phyloP scores from a whole-genome alignment of 2,329 filamentous ascomycete species.

The Chaetomiaceae sp. region DNA sequence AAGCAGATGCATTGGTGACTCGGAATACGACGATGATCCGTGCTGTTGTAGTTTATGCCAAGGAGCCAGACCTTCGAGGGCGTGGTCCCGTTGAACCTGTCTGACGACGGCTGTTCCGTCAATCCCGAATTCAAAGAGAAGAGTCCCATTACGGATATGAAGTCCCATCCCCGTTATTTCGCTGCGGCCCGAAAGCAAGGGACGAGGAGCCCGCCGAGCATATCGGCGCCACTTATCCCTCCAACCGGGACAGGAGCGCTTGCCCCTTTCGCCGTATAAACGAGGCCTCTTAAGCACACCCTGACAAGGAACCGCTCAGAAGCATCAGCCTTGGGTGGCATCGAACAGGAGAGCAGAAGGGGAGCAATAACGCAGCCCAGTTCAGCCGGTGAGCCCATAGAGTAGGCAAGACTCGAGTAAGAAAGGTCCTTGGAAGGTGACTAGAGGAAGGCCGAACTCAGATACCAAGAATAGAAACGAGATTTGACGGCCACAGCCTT shows the following conservation, averaged over 20 bases:
- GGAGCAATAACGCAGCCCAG: constrained; percentile 5
- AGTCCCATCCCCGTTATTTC: neutral
- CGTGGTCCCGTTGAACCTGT: neutral
- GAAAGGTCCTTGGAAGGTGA: neutral
- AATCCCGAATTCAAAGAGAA: neutral
- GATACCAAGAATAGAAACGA: constrained; percentile 9
- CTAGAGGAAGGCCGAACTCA: neutral
- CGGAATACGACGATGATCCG: too few relatives aligned
- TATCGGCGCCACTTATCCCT: neutral
- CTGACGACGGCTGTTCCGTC: constrained; percentile 1
- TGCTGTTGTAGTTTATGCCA: too few relatives aligned
- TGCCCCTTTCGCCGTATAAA: neutral
- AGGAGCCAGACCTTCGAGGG: too few relatives aligned
- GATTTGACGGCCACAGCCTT: neutral
- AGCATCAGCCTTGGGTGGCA: constrained; percentile 12
- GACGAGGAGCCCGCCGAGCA: neutral
- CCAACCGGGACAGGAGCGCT: constrained; percentile 8
- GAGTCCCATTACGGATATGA: neutral
- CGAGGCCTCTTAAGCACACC: neutral
- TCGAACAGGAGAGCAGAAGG: neutral
- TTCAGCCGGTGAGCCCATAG: constrained; percentile 17
- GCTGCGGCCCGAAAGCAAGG: constrained; percentile 12
- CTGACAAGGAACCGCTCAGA: neutral
- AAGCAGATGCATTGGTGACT: neutral
- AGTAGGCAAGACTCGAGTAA: neutral